phyloP scores from a whole-genome alignment of 176 grass and related monocot genomes.

The Pontederia crassipes region DNA sequence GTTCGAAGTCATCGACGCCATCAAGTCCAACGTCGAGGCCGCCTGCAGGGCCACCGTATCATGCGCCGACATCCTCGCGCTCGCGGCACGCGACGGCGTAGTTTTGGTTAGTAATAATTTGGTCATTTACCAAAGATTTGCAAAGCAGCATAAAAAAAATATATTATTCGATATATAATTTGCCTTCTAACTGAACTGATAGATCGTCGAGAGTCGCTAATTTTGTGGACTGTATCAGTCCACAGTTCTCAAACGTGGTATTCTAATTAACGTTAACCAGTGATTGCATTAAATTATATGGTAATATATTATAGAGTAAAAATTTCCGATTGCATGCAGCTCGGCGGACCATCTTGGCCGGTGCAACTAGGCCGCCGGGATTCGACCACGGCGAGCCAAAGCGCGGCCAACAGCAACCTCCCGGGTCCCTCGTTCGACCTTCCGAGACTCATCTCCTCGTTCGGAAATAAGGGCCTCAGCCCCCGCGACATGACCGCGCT shows the following conservation, averaged over 20 bases:
- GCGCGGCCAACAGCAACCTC: conserved; percentile 55
- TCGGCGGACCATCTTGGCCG: conserved; percentile 59
- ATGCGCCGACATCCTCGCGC: conserved; percentile 71
- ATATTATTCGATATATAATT: no score
- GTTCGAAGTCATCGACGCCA: conserved; percentile 64
- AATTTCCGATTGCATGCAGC: conserved; percentile 5
- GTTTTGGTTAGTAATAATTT: conserved; percentile 33
- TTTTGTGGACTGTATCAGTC: no score
- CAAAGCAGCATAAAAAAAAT: no score
- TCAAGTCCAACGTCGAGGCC: conserved; percentile 54
- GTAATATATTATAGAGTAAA: no score
- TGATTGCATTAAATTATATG: no score
- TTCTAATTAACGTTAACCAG: no score
- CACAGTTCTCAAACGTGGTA: no score
- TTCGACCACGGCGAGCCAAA: conserved; percentile 50
- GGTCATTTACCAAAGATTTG: no score
- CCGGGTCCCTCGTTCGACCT: conserved; percentile 34
- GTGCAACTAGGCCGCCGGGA: conserved; percentile 60
- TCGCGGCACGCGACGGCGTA: conserved; percentile 54
- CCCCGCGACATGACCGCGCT: conserved; percentile 77
- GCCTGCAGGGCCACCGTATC: conserved; percentile 52
- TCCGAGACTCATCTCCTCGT: conserved; percentile 33
- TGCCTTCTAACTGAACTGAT: no score
- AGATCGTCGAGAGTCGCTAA: no score
- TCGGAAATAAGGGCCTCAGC: conserved; percentile 35